phyloP scores from a whole-genome alignment of 352 stramenopile species.

The Pythium rishiriense region DNA sequence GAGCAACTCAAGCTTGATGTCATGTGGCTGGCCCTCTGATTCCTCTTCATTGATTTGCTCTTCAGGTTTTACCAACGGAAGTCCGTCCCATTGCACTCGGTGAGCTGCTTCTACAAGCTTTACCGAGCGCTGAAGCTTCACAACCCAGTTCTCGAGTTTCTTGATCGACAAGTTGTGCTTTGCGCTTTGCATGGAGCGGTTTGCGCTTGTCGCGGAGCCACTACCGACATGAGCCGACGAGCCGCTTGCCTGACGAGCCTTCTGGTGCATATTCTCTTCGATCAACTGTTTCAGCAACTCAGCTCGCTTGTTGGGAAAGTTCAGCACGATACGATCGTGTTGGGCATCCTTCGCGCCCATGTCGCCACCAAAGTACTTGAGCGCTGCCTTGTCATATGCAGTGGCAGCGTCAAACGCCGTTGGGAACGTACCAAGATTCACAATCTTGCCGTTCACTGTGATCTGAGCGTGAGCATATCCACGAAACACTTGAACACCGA shows the following conservation, averaged over 20 bases:
- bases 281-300: slow-evolving; percentile 61
- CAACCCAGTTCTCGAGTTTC: slow-evolving; percentile 76
- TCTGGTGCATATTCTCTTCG: slow-evolving; percentile 65
- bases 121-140: slow-evolving; percentile 66
- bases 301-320: slow-evolving; percentile 70
- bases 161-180: slow-evolving; percentile 79
- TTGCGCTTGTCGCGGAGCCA: slow-evolving; percentile 4
- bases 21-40: slow-evolving; percentile 26
- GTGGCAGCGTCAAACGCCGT: slow-evolving; percentile 67
- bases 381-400: slow-evolving; percentile 80
- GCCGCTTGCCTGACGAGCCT: slow-evolving; percentile 28
- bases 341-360: slow-evolving; percentile 38
- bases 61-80: slow-evolving; percentile 35
- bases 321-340: slow-evolving; percentile 61
- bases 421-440: slow-evolving; percentile 75
- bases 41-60: slow-evolving; percentile 36
- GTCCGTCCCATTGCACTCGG: slow-evolving; percentile 62
- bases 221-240: neutral
- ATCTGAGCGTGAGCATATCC: slow-evolving; percentile 82
- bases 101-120: slow-evolving; percentile 80
- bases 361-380: slow-evolving; percentile 70
- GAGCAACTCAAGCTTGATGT: slow-evolving; percentile 33
- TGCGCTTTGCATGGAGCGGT: slow-evolving; percentile 56
- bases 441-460: slow-evolving; percentile 70
- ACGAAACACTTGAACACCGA: slow-evolving; percentile 67